Percentiles rank a stretch among this genome's conserved stretches.
Evolutionary conservation across 345 rosid species (phyloP).

Genomic region (Salix suchowensis): DNA sequence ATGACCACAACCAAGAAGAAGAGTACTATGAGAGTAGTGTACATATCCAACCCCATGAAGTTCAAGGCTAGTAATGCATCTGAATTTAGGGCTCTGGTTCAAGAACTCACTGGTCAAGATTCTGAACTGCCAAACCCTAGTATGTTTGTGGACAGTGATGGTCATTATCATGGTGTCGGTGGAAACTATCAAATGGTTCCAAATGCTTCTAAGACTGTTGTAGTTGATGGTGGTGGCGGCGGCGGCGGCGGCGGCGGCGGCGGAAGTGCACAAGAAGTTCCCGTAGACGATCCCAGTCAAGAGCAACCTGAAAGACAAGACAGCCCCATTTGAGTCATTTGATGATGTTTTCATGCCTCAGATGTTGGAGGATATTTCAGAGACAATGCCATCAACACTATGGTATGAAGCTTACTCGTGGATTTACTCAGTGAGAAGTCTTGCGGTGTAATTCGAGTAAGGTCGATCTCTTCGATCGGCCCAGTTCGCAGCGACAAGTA

Average conservation of each 20-base stretch:
- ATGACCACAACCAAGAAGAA: slow-evolving; percentile 13
- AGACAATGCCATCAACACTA: slow-evolving; percentile 16
- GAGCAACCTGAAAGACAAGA: not conserved
- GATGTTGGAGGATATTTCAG: slow-evolving; percentile 28
- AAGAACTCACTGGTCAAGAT: slow-evolving; percentile 47
- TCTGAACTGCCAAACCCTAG: slow-evolving; percentile 29
- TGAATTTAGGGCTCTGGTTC: slow-evolving; percentile 42
- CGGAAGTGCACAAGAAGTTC: not conserved
- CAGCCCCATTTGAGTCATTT: slow-evolving; percentile 5
- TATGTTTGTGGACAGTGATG: not conserved
- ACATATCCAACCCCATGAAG: slow-evolving; percentile 52
- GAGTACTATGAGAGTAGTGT: slow-evolving; percentile 38
- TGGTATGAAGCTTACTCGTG: slow-evolving; percentile 9
- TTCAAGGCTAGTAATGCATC: slow-evolving; percentile 35
- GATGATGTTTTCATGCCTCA: slow-evolving; percentile 30
- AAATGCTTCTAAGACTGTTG: not conserved
- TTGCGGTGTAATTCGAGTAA: slow-evolving; percentile 6
- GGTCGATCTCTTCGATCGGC: not conserved
- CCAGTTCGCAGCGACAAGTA: not conserved
- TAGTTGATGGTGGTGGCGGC: not conserved
- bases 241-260: not conserved
- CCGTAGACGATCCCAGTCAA: not conserved
- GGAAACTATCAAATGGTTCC: slow-evolving; percentile 6
- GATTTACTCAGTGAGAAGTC: not conserved
- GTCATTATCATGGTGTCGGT: not conserved